Evolutionary conservation across 768 basidiomycete genomes (phyloP).

Genomic region (Mrakia frigida): DNA sequence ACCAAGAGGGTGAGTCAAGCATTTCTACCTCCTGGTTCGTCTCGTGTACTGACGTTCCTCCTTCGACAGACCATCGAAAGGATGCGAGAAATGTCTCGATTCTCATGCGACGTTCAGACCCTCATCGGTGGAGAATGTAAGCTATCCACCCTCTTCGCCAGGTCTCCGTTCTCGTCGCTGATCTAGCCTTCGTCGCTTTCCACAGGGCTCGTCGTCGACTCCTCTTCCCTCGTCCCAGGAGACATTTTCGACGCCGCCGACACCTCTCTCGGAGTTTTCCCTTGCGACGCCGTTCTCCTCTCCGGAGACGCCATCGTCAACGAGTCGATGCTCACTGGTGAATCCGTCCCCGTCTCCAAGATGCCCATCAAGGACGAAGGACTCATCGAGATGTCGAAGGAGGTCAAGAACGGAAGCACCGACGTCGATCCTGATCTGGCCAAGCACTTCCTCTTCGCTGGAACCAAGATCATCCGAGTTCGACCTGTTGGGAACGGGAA

Average conservation of each 20-base stretch:
- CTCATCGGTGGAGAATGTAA: conserved; percentile 67
- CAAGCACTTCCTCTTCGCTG: conserved; percentile 81
- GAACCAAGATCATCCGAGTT: conserved; percentile 84
- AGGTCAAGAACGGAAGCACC: conserved; percentile 40
- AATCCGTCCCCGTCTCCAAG: conserved; percentile 95
- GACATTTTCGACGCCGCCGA: conserved; percentile 86
- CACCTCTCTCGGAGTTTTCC: conserved; percentile 65
- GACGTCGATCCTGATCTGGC: conserved; percentile 55
- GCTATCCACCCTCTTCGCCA: conserved; percentile 38
- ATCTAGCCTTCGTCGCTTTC: background rate
- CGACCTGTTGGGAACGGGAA: conserved; percentile 57
- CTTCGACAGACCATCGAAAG: conserved; percentile 68
- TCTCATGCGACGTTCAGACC: conserved; percentile 69
- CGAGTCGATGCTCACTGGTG: conserved; percentile 96
- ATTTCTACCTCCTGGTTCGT: too few relatives aligned
- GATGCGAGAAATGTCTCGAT: conserved; percentile 94
- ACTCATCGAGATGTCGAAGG: conserved; percentile 59
- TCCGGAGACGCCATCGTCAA: conserved; percentile 97
- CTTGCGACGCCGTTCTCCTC: conserved; percentile 84
- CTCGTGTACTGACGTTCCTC: background rate
- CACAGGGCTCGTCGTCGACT: conserved; percentile 66
- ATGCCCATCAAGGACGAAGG: conserved; percentile 73
- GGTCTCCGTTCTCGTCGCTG: background rate
- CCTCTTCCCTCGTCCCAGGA: conserved; percentile 77
- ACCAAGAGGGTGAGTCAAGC: conserved; percentile 56